Evolutionary conservation across 2,329 filamentous ascomycete genomes (phyloP).

Genomic region (Monosporascus ibericus): DNA sequence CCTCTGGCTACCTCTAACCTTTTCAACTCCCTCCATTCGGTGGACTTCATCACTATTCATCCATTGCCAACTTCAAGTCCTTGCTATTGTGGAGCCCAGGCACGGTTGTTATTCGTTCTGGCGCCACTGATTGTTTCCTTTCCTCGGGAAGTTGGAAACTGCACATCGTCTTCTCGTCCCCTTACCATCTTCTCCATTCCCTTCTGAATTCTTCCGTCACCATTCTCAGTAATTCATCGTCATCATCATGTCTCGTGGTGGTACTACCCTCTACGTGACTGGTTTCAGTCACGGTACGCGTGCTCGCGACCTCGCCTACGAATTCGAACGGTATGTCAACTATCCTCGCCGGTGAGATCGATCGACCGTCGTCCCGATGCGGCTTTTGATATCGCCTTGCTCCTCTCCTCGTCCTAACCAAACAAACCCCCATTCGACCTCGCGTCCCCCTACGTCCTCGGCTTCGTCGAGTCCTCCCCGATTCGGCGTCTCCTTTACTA

Average conservation of each 20-base stretch:
- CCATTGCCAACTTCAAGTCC: not conserved
- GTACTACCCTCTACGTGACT: conserved; percentile 95
- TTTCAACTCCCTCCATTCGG: not conserved
- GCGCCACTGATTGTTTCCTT: not conserved
- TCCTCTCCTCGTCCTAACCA: conserved; percentile 24
- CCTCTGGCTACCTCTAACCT: not conserved
- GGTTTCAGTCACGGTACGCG: conserved; percentile 98
- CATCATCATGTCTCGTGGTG: conserved; percentile 76
- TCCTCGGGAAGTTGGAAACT: not conserved
- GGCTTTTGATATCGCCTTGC: conserved; percentile 35
- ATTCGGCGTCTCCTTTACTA: conserved; percentile 29
- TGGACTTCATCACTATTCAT: not conserved
- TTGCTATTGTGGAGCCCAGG: not conserved
- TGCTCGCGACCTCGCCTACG: conserved; percentile 98
- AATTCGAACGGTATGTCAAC: conserved; percentile 99
- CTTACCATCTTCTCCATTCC: not conserved
- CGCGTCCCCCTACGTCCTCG: conserved; percentile 25
- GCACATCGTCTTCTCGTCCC: not conserved
- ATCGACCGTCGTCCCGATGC: conserved; percentile 38
- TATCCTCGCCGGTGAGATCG: conserved; percentile 44
- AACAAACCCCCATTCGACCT: conserved; percentile 17
- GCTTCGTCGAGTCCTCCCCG: conserved; percentile 32
- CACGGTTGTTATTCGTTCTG: not conserved
- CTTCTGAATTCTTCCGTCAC: not conserved
- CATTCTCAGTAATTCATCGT: not conserved